Conservation (phyloP, 345 rosid genomes). For the Pseudoturritis turrita region DNA sequence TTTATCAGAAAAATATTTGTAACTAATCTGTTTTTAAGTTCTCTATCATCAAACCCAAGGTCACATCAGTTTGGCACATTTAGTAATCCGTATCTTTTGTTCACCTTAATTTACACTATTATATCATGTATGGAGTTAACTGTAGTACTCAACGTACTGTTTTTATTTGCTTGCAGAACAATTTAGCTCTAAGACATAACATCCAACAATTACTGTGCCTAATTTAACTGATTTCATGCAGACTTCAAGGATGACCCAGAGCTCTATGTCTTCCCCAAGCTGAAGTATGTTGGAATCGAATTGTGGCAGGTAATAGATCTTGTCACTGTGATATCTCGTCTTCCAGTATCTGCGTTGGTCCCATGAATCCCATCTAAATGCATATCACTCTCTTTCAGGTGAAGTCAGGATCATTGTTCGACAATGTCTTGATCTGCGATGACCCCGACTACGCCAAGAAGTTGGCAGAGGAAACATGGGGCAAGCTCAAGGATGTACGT, state of each 20-base stretch:
- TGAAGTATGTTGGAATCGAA: constrained; percentile 95
- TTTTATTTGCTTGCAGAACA: background rate
- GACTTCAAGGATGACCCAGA: constrained; percentile 97
- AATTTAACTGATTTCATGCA: constrained; percentile 22
- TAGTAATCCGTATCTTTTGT: background rate
- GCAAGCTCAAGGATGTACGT: constrained; percentile 87
- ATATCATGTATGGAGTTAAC: background rate
- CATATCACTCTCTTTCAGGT: constrained; percentile 41
- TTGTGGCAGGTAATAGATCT: constrained; percentile 80
- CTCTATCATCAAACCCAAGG: background rate
- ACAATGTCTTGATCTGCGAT: constrained; percentile 76
- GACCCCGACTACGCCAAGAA: constrained; percentile 87
- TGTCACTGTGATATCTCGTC: background rate
- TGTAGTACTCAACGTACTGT: background rate
- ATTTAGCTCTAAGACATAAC: background rate
- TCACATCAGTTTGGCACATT: background rate
- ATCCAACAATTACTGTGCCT: background rate
- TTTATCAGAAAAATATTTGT: background rate
- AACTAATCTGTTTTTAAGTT: background rate
- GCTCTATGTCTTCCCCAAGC: constrained; percentile 73
- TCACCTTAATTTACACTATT: background rate
- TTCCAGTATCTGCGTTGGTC: background rate
- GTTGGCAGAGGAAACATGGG: constrained; percentile 96
- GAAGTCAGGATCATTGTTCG: constrained; percentile 94
- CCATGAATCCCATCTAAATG: background rate